These are phyloP conservation scores for Magnolia changhungtana DNA, from an alignment of 164 flowering plant species.

Conservation along the genomic window DNA sequence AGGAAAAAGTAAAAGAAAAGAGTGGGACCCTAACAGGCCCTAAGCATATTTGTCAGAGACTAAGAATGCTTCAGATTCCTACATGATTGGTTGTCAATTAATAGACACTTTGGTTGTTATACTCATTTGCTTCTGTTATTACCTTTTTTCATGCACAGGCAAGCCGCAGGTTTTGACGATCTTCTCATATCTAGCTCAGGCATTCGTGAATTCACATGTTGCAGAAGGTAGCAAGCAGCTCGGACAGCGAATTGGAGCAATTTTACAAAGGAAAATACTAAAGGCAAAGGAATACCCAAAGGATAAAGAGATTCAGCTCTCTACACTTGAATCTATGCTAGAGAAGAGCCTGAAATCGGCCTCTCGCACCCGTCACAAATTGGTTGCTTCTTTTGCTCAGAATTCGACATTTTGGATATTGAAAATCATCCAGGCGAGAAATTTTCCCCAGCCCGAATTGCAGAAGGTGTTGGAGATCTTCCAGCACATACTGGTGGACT, in stretches of 20 bases:
- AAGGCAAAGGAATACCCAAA: conserved; percentile 77
- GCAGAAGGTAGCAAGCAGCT: conserved; percentile 77
- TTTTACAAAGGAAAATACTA: conserved; percentile 77
- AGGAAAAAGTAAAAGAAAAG: neutral
- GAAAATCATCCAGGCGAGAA: conserved; percentile 59
- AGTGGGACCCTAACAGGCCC: neutral
- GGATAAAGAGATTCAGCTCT: conserved; percentile 45
- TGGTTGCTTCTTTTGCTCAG: conserved; percentile 64
- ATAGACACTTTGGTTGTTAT: neutral
- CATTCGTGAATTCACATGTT: conserved; percentile 60
- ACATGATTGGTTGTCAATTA: neutral
- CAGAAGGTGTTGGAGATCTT: conserved; percentile 44
- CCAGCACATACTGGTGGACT: conserved; percentile 35
- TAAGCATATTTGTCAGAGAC: neutral
- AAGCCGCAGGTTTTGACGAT: conserved; percentile 66
- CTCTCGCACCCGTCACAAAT: conserved; percentile 56
- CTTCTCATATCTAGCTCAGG: conserved; percentile 68
- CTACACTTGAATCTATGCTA: conserved; percentile 56
- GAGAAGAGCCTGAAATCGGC: conserved; percentile 67
- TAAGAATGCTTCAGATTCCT: neutral
- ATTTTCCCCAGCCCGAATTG: conserved; percentile 42
- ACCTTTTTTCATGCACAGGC: conserved; percentile 37
- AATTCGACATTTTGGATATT: conserved; percentile 74
- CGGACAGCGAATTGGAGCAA: conserved; percentile 84
- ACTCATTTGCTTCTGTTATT: neutral